Evolutionary conservation across 2,329 filamentous ascomycete species (phyloP).

Genomic region (Ophiocordyceps robertsii): DNA sequence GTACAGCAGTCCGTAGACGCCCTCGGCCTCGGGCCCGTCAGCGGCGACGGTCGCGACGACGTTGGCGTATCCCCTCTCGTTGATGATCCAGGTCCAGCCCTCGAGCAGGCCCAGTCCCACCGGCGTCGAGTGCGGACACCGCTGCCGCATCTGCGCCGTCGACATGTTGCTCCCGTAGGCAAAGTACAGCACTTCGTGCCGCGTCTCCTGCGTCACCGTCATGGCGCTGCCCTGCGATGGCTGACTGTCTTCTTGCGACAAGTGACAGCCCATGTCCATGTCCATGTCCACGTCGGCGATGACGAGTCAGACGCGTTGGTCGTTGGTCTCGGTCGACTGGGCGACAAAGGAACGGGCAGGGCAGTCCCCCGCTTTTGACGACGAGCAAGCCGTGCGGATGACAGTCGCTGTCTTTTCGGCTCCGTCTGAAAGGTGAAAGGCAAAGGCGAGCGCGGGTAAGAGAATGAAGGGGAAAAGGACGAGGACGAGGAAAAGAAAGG

Average conservation of each 20-base stretch:
- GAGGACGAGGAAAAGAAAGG: no score
- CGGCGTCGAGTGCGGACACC: slow-evolving; percentile 44
- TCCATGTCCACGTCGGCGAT: background rate
- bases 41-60: slow-evolving; percentile 27
- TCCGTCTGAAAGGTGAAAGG: no score
- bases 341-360: no score
- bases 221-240: slow-evolving; percentile 20
- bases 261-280: background rate
- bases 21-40: slow-evolving; percentile 9
- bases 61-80: slow-evolving; percentile 54
- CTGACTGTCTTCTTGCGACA: background rate
- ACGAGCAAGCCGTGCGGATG: no score
- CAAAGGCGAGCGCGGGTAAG: no score
- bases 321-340: no score
- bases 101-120: slow-evolving; percentile 43
- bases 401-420: no score
- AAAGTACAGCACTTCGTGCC: slow-evolving; percentile 42
- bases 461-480: no score
- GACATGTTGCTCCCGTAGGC: slow-evolving; percentile 62
- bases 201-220: slow-evolving; percentile 19
- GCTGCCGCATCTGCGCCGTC: slow-evolving; percentile 46
- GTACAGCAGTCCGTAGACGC: slow-evolving; percentile 47
- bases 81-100: slow-evolving; percentile 53
- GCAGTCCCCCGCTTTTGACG: no score
- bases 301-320: no score